These are phyloP conservation scores for Hyaloscypha finlandica DNA, from an alignment of 495 filamentous ascomycete species.

Conservation along the genomic window DNA sequence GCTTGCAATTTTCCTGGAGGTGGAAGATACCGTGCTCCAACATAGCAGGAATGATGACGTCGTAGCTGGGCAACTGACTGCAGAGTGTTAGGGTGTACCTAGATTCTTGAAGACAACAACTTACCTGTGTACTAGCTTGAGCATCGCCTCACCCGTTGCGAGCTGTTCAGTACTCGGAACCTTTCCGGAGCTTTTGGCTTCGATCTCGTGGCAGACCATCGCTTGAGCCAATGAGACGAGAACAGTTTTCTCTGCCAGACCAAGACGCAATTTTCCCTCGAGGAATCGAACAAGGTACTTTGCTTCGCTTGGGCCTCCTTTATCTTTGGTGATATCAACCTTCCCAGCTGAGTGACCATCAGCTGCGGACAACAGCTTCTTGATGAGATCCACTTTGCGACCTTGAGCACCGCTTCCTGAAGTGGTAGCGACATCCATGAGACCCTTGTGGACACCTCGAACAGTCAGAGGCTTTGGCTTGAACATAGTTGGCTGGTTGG, in stretches of 20 bases:
- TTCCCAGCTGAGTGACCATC: slow-evolving; percentile 72
- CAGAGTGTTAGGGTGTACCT: slow-evolving; percentile 28
- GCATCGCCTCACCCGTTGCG: slow-evolving; percentile 75
- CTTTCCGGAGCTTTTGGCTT: slow-evolving; percentile 61
- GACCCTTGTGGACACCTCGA: slow-evolving; percentile 79
- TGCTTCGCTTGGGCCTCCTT: slow-evolving; percentile 91
- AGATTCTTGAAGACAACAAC: slow-evolving; percentile 16
- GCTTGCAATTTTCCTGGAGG: slow-evolving; percentile 81
- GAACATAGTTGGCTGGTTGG: slow-evolving; percentile 95
- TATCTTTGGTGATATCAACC: slow-evolving; percentile 87
- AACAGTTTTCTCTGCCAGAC: slow-evolving; percentile 89
- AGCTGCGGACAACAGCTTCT: slow-evolving; percentile 87
- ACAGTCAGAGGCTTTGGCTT: slow-evolving; percentile 91
- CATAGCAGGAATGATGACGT: slow-evolving; percentile 90
- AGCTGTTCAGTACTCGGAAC: slow-evolving; percentile 71
- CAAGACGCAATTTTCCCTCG: slow-evolving; percentile 90
- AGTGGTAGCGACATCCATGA: slow-evolving; percentile 85
- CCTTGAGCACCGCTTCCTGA: slow-evolving; percentile 86
- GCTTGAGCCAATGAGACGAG: slow-evolving; percentile 88
- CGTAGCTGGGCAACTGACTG: slow-evolving; percentile 90
- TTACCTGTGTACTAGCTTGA: slow-evolving; percentile 90
- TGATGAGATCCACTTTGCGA: slow-evolving; percentile 90
- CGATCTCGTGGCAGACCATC: slow-evolving; percentile 77
- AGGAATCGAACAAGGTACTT: slow-evolving; percentile 92
- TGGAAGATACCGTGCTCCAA: slow-evolving; percentile 82